Percentiles rank a stretch among this genome's conserved stretches.
Conservation (phyloP, 306 rosid genomes). For the Cajanus cajan region DNA sequence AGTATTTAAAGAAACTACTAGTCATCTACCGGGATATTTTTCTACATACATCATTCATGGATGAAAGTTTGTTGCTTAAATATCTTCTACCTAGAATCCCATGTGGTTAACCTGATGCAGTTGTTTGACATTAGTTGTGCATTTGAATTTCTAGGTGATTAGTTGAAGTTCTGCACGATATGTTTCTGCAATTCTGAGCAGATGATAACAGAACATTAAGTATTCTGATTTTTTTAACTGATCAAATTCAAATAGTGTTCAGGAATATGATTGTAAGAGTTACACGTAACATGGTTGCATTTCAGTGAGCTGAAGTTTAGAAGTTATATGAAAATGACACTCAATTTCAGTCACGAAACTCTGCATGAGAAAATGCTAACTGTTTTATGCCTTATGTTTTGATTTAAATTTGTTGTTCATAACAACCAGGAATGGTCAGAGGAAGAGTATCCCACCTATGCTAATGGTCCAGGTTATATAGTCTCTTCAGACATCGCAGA, state of each 20-base stretch:
- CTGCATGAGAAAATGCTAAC: neutral
- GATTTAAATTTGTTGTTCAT: neutral
- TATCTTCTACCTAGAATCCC: neutral
- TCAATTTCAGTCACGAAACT: too few species aligned
- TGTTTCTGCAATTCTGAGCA: neutral
- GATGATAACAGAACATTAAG: neutral
- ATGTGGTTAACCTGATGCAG: neutral
- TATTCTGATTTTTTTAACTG: neutral
- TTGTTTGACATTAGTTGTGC: neutral
- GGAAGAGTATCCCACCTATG: constrained; percentile 79
- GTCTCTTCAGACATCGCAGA: constrained; percentile 60
- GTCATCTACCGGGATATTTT: neutral
- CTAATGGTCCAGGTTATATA: constrained; percentile 73
- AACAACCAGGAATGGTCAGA: constrained; percentile 70
- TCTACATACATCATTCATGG: neutral
- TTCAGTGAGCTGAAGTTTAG: neutral
- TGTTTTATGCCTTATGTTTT: neutral
- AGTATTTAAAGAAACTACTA: neutral
- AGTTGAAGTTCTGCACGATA: neutral
- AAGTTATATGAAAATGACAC: neutral
- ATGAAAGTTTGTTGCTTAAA: neutral
- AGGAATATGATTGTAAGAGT: neutral
- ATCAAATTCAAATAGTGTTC: neutral
- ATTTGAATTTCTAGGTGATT: neutral
- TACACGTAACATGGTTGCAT: neutral